Conservation (phyloP, 208 protist genomes). For the Tritrichomonas musculus region DNA sequence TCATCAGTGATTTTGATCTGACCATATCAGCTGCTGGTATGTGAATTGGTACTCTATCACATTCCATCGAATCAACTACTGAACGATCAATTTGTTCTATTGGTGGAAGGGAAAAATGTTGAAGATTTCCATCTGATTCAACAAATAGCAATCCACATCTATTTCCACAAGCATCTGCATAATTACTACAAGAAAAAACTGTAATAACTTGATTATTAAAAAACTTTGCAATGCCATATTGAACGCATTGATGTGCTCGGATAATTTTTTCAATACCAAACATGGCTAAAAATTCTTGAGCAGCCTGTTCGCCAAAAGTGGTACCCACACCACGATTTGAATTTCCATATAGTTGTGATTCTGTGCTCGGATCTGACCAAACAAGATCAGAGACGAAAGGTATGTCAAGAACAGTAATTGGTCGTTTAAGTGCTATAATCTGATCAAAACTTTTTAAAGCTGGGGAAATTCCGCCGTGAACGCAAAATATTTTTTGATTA, state of each 20-base stretch:
- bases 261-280: neutral
- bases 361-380: neutral
- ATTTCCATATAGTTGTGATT: neutral
- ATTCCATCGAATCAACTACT: too few relatives aligned
- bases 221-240: neutral
- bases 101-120: too few relatives aligned
- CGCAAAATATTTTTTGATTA: neutral
- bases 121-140: too few relatives aligned
- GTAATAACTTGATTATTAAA: neutral
- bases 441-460: neutral
- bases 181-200: neutral
- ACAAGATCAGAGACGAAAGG: neutral
- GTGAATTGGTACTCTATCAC: too few relatives aligned
- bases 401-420: neutral
- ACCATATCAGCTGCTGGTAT: too few relatives aligned
- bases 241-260: neutral
- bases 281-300: neutral
- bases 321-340: neutral
- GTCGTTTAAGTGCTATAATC: neutral
- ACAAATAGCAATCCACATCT: neutral
- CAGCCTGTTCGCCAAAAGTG: neutral
- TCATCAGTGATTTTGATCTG: too few relatives aligned
- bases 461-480: neutral
- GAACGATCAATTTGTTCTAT: too few relatives aligned
- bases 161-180: neutral